Conservation (phyloP, 1,284 basidiomycete species). For the Peniophora sp. region DNA sequence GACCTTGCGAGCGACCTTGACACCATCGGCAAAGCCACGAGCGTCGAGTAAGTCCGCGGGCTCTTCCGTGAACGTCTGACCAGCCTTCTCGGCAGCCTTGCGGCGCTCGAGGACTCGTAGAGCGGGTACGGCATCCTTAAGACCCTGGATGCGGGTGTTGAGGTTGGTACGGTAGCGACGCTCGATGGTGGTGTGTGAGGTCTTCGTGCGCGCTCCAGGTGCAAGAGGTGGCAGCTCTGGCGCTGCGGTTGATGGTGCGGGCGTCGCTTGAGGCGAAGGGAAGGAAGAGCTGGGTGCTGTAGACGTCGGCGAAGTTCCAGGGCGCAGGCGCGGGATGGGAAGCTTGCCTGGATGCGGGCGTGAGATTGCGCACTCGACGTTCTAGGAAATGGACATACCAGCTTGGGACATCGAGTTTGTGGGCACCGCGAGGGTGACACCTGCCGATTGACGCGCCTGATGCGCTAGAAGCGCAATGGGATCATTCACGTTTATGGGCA, state of each 20-base stretch:
- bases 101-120: constrained; percentile 51
- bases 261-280: constrained; percentile 14
- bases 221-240: constrained; percentile 17
- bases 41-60: constrained; percentile 55
- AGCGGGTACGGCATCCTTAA: constrained; percentile 78
- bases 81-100: constrained; percentile 42
- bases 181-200: constrained; percentile 88
- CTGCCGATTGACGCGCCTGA: constrained; percentile 49
- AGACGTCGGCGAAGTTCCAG: constrained; percentile 21
- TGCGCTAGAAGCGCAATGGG: constrained; percentile 48
- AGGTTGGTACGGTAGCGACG: constrained; percentile 85
- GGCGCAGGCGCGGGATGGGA: constrained; percentile 25
- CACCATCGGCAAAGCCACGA: constrained; percentile 73
- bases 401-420: constrained; percentile 23
- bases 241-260: constrained; percentile 14
- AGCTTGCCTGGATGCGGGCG: constrained; percentile 19
- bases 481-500: constrained; percentile 18
- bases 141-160: constrained; percentile 80
- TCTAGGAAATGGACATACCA: constrained; percentile 7
- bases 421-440: constrained; percentile 55
- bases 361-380: constrained; percentile 14
- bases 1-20: constrained; percentile 76
- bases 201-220: constrained; percentile 55
- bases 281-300: constrained; percentile 24
- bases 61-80: constrained; percentile 33